These are phyloP conservation scores for Dioscorea alata DNA, from an alignment of 106 monocot species.

Conservation along the genomic window DNA sequence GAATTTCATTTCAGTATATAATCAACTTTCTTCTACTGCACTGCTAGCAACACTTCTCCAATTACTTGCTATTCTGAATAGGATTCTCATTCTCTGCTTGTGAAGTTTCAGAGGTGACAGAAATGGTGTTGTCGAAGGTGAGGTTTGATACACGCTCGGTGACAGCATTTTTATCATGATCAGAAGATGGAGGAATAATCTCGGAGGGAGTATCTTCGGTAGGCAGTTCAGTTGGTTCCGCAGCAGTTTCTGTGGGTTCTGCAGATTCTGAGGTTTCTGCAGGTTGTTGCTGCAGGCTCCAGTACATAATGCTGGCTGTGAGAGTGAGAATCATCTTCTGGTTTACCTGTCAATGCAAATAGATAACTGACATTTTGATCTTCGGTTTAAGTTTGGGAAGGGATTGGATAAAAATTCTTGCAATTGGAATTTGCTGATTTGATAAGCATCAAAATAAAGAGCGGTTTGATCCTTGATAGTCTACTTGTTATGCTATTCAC, in stretches of 20 bases:
- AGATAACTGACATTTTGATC: too few species aligned
- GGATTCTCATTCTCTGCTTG: not conserved
- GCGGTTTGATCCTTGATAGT: too few species aligned
- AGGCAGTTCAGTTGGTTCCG: conserved; percentile 10
- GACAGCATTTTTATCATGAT: conserved; percentile 24
- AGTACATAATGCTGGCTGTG: conserved; percentile 64
- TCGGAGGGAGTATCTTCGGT: not conserved
- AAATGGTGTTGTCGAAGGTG: conserved; percentile 38
- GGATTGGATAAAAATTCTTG: too few species aligned
- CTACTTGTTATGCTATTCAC: too few species aligned
- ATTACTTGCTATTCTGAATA: too few species aligned
- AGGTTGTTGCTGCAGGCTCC: conserved; percentile 43
- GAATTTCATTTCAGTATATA: too few species aligned
- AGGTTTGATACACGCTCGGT: conserved; percentile 32
- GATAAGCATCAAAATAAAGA: too few species aligned
- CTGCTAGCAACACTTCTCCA: too few species aligned
- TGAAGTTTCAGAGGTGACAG: conserved; percentile 12
- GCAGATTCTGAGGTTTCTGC: not conserved
- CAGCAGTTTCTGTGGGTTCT: too few species aligned
- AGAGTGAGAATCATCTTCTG: conserved; percentile 59
- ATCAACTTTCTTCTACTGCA: too few species aligned
- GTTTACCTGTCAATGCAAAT: conserved; percentile 35
- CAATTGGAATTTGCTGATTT: too few species aligned
- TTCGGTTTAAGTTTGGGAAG: too few species aligned
- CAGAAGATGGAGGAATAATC: conserved; percentile 4